These are phyloP conservation scores for Skeletonema menzelii DNA, from an alignment of 108 stramenopile species.

Conservation along the genomic window DNA sequence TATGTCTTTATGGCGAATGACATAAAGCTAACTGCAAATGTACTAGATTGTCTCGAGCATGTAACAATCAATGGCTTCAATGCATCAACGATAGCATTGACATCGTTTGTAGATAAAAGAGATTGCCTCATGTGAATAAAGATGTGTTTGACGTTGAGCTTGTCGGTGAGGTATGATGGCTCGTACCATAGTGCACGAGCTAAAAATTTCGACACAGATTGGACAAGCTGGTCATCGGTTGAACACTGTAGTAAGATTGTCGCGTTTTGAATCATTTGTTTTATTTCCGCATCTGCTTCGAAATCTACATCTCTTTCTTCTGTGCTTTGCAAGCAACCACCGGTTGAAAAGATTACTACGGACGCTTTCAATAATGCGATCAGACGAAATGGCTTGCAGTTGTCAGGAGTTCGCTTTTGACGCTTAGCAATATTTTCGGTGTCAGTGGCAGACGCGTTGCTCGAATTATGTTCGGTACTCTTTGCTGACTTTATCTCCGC, in stretches of 20 bases:
- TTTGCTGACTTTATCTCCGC: neutral
- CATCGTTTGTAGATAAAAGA: neutral
- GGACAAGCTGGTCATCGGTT: constrained; percentile 1
- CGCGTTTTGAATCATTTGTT: constrained; percentile 15
- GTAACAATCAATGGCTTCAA: constrained; percentile 26
- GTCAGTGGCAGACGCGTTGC: neutral
- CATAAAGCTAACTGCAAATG: constrained; percentile 21
- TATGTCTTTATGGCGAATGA: constrained; percentile 8
- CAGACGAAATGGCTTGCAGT: constrained; percentile 17
- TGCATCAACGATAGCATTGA: neutral
- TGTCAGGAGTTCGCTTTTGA: neutral
- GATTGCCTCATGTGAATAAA: constrained; percentile 14
- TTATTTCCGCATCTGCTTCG: neutral
- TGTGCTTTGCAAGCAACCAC: neutral
- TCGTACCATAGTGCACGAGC: constrained; percentile 22
- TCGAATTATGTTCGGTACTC: neutral
- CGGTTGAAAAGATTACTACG: constrained; percentile 1
- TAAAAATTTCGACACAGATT: constrained; percentile 9
- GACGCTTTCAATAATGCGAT: constrained; percentile 17
- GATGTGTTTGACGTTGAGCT: constrained; percentile 23
- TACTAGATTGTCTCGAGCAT: constrained; percentile 10
- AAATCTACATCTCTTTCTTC: neutral
- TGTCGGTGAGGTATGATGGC: constrained; percentile 8
- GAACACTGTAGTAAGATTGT: constrained; percentile 8
- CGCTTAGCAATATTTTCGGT: neutral